Conservation (phyloP, 2,329 filamentous ascomycete genomes). For the Alternaria angustiovoidea region DNA sequence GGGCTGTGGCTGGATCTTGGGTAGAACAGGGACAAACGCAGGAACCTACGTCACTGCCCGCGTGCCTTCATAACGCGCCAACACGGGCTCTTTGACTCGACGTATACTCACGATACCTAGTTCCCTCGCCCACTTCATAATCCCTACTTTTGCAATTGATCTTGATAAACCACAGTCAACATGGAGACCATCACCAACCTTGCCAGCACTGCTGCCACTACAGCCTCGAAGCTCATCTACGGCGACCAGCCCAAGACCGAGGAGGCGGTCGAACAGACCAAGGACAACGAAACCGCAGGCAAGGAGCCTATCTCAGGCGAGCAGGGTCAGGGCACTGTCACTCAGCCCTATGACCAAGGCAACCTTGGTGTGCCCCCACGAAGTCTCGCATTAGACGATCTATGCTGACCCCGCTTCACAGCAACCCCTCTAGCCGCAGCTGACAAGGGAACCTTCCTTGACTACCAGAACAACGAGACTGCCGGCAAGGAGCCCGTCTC, state of each 20-base stretch:
- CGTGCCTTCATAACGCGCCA: slow-evolving; percentile 21
- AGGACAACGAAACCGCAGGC: slow-evolving; percentile 51
- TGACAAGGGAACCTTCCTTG: slow-evolving; percentile 18
- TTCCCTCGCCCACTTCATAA: background rate
- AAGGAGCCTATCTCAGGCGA: slow-evolving; percentile 77
- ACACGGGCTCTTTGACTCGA: slow-evolving; percentile 11
- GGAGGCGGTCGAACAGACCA: slow-evolving; percentile 30
- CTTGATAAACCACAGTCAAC: slow-evolving; percentile 7
- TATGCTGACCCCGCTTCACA: slow-evolving; percentile 17
- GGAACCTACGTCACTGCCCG: slow-evolving; percentile 30
- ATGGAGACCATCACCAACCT: slow-evolving; percentile 53
- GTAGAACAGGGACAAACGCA: slow-evolving; percentile 21
- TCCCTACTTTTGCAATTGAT: slow-evolving; percentile 3
- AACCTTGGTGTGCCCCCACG: slow-evolving; percentile 62
- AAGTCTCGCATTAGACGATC: background rate
- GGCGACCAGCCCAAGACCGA: slow-evolving; percentile 38
- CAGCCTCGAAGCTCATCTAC: slow-evolving; percentile 50
- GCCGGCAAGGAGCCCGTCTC: slow-evolving; percentile 73
- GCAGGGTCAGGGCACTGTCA: slow-evolving; percentile 70
- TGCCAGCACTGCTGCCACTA: slow-evolving; percentile 31
- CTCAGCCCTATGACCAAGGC: slow-evolving; percentile 80
- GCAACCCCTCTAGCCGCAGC: slow-evolving; percentile 25
- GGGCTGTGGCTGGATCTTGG: slow-evolving; percentile 14
- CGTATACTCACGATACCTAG: slow-evolving; percentile 5
- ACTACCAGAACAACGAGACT: slow-evolving; percentile 42